Evolutionary conservation across 176 grass and related monocot genomes (phyloP).

Genomic region (Aegilops sharonensis): DNA sequence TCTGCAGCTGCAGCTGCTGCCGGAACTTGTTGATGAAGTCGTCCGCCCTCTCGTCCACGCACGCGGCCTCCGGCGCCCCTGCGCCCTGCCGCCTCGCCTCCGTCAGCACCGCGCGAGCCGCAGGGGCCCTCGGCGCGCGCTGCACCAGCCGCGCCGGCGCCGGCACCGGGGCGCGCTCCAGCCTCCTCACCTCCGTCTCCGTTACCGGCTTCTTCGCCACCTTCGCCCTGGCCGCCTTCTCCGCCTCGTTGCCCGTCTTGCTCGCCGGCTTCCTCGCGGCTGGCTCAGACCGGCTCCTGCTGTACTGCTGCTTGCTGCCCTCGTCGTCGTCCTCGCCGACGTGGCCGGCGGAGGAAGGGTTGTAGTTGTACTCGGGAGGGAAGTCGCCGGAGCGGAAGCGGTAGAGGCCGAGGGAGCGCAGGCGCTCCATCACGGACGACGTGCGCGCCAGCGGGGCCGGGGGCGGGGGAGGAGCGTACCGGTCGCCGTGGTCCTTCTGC

Average conservation of each 20-base stretch:
- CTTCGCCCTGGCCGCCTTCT: background rate
- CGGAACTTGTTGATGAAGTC: slow-evolving; percentile 83
- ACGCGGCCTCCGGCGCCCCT: background rate
- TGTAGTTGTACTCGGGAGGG: slow-evolving; percentile 41
- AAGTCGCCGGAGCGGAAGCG: slow-evolving; percentile 81
- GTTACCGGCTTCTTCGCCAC: background rate
- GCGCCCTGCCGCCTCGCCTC: background rate
- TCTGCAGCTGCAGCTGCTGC: slow-evolving; percentile 75
- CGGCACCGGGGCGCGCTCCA: slow-evolving; percentile 19
- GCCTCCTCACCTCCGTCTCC: slow-evolving; percentile 14
- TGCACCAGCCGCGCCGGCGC: slow-evolving; percentile 1
- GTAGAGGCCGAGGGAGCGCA: slow-evolving; percentile 67
- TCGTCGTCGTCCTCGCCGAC: background rate
- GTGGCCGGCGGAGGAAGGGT: background rate
- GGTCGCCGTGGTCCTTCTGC: background rate
- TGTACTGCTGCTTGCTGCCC: background rate
- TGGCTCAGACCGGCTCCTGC: slow-evolving; percentile 53
- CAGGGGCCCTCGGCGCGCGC: background rate
- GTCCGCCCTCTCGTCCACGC: slow-evolving; percentile 58
- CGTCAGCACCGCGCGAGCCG: background rate
- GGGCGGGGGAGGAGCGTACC: slow-evolving; percentile 5
- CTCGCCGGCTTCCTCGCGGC: background rate
- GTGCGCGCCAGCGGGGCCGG: slow-evolving; percentile 38
- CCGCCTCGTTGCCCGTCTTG: background rate
- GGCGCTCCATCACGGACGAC: slow-evolving; percentile 62